phyloP scores from a whole-genome alignment of 108 stramenopile species.

The Pelagomonas calceolata region DNA sequence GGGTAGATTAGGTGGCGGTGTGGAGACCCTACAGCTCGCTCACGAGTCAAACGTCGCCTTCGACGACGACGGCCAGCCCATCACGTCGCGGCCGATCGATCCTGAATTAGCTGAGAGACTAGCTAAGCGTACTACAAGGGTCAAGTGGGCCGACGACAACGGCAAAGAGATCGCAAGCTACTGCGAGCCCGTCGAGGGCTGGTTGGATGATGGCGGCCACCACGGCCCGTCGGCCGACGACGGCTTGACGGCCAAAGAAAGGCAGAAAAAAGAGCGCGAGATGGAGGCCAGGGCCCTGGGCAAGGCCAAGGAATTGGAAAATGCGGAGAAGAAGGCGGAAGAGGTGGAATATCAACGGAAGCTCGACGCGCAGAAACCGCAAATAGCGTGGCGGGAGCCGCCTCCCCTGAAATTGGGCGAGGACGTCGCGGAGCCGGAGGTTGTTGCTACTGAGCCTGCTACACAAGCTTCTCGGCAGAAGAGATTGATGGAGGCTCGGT shows the following conservation, averaged over 20 bases:
- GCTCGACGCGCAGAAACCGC: no score
- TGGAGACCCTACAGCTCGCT: background rate
- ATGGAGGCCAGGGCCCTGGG: background rate
- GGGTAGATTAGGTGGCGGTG: background rate
- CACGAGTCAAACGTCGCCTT: background rate
- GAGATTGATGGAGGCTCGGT: background rate
- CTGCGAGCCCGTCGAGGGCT: background rate
- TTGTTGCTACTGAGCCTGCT: no score
- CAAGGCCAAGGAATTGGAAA: background rate
- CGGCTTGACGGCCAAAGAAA: background rate
- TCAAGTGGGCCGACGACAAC: background rate
- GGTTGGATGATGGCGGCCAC: background rate
- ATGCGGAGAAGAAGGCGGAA: no score
- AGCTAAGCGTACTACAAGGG: background rate
- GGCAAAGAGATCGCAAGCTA: background rate
- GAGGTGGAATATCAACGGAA: no score
- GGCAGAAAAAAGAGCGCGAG: constrained; percentile 5
- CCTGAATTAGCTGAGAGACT: background rate
- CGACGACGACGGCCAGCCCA: background rate
- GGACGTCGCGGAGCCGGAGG: no score
- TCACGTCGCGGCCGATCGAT: background rate
- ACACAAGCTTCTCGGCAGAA: no score
- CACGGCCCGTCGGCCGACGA: background rate
- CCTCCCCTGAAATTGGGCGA: no score
- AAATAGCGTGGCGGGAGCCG: no score